These are phyloP conservation scores for Conringia planisiliqua DNA, from an alignment of 345 rosid species.

Conservation along the genomic window DNA sequence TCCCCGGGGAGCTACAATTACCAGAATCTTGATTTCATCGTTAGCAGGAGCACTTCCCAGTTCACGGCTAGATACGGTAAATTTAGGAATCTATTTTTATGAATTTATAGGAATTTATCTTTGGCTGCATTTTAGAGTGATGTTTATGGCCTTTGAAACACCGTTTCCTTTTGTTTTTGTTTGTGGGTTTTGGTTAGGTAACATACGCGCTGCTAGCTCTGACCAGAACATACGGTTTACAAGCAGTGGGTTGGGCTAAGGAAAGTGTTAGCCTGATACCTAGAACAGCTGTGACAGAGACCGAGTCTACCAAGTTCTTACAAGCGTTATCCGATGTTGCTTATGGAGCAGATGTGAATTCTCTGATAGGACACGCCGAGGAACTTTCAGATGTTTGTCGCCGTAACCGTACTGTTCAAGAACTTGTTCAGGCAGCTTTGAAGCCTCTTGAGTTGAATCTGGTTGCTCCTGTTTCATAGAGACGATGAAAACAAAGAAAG, in stretches of 20 bases:
- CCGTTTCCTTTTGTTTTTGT: background rate
- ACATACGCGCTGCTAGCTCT: conserved; percentile 72
- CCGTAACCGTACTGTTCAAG: conserved; percentile 87
- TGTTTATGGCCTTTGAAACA: background rate
- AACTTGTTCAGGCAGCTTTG: conserved; percentile 86
- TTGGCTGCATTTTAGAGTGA: background rate
- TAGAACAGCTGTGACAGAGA: conserved; percentile 65
- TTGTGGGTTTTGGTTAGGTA: conserved; percentile 44
- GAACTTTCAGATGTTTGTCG: conserved; percentile 93
- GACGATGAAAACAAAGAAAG: conserved; percentile 21
- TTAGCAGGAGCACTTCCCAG: conserved; percentile 95
- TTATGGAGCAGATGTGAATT: conserved; percentile 62
- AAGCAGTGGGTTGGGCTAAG: conserved; percentile 79
- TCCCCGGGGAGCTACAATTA: conserved; percentile 79
- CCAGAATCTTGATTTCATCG: conserved; percentile 82
- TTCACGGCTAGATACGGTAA: conserved; percentile 88
- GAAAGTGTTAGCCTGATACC: conserved; percentile 72
- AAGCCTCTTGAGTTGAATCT: conserved; percentile 75
- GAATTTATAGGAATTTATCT: background rate
- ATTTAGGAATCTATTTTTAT: background rate
- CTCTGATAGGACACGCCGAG: conserved; percentile 61
- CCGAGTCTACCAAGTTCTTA: conserved; percentile 63
- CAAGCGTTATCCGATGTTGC: conserved; percentile 74
- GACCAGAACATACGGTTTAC: conserved; percentile 58
- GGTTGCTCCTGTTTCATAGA: conserved; percentile 48